These are phyloP conservation scores for Dryas alaskensis DNA, from an alignment of 306 rosid genomes.

Conservation along the genomic window DNA sequence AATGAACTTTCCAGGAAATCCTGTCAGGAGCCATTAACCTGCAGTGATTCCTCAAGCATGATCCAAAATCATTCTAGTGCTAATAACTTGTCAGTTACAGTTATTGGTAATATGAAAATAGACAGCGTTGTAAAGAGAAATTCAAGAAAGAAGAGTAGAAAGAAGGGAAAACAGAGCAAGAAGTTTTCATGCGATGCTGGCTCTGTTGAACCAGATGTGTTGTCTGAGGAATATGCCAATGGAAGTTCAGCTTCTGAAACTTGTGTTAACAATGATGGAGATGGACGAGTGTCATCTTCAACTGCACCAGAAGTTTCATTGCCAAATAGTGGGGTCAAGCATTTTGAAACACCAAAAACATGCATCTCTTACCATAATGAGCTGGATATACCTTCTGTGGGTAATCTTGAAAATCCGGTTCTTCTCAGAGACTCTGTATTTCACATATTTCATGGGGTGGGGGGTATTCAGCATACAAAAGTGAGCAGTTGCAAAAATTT, in stretches of 20 bases:
- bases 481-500: conserved; percentile 30
- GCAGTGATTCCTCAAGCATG: conserved; percentile 34
- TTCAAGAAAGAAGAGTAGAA: conserved; percentile 47
- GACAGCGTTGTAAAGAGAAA: conserved; percentile 48
- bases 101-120: conserved; percentile 27
- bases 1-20: conserved; percentile 49
- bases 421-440: conserved; percentile 24
- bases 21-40: conserved; percentile 30
- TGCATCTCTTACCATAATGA: conserved; percentile 35
- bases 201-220: conserved; percentile 46
- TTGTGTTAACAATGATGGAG: conserved; percentile 40
- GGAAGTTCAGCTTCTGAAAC: conserved; percentile 48
- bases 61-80: conserved; percentile 34
- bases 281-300: neutral
- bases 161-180: conserved; percentile 54
- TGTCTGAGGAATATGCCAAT: conserved; percentile 36
- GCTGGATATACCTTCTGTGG: conserved; percentile 19
- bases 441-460: conserved; percentile 25
- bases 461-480: conserved; percentile 21
- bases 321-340: conserved; percentile 30
- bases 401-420: conserved; percentile 35
- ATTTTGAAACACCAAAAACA: conserved; percentile 29
- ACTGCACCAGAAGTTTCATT: neutral
- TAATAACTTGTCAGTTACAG: conserved; percentile 33
- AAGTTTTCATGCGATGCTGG: conserved; percentile 42